Percentiles rank a stretch among this genome's conserved stretches.
These are phyloP conservation scores for Simmondsia chinensis DNA, from an alignment of 148 eudicot species.

Conservation along the genomic window DNA sequence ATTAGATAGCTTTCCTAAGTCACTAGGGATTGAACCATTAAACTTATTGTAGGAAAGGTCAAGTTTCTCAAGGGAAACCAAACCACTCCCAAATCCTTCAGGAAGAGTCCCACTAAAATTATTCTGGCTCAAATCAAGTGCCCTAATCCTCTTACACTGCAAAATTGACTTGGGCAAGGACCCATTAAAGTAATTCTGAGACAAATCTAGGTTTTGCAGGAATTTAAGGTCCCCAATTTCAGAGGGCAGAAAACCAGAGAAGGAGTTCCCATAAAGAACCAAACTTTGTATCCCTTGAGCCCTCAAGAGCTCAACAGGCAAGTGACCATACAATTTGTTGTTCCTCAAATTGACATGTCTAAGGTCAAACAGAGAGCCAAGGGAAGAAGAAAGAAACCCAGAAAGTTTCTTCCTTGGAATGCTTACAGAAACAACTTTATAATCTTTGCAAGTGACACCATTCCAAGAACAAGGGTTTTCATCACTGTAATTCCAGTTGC, in stretches of 20 bases:
- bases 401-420: constrained; percentile 54
- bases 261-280: constrained; percentile 45
- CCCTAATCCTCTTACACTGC: constrained; percentile 16
- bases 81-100: constrained; percentile 14
- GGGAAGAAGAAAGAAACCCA: constrained; percentile 43
- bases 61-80: constrained; percentile 34
- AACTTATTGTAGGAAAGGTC: constrained; percentile 34
- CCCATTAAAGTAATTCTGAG: constrained; percentile 47
- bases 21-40: constrained; percentile 29
- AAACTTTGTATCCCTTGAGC: constrained; percentile 8
- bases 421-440: constrained; percentile 45
- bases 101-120: constrained; percentile 39
- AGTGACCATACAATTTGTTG: constrained; percentile 56
- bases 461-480: constrained; percentile 71
- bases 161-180: constrained; percentile 27
- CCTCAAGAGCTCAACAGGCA: constrained; percentile 25
- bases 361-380: constrained; percentile 45
- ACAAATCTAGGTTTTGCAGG: constrained; percentile 39
- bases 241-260: constrained; percentile 54
- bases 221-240: constrained; percentile 34
- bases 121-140: constrained; percentile 40
- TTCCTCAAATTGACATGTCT: constrained; percentile 76
- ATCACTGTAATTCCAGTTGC: constrained; percentile 53
- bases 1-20: constrained; percentile 25
- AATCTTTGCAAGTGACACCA: constrained; percentile 54